phyloP scores from a whole-genome alignment of 345 rosid genomes.

The Eucalyptus globulus region DNA sequence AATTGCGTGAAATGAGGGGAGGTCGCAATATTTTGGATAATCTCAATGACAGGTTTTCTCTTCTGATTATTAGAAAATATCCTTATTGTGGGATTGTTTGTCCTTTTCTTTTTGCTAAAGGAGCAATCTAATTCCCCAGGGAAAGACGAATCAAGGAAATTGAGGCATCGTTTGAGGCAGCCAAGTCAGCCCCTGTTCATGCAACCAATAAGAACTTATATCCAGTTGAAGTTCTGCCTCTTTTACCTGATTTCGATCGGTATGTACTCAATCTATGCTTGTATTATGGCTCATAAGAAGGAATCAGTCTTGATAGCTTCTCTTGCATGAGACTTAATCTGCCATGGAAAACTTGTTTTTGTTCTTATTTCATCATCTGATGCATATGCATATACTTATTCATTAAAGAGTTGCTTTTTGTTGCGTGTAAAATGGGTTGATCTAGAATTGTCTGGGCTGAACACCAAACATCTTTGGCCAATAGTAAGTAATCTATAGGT shows the following conservation, averaged over 20 bases:
- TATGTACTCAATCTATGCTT: conserved; percentile 9
- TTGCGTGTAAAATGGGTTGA: background rate
- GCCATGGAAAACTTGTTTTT: background rate
- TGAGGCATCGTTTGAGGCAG: conserved; percentile 76
- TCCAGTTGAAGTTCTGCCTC: conserved; percentile 70
- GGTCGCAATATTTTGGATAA: conserved; percentile 62
- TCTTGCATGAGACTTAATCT: background rate
- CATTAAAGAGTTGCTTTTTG: background rate
- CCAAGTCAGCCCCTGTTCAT: conserved; percentile 74
- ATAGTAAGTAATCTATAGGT: background rate
- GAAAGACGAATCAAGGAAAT: conserved; percentile 91
- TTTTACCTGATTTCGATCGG: conserved; percentile 89
- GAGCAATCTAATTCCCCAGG: conserved; percentile 25
- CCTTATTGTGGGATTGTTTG: background rate
- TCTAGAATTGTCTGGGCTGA: background rate
- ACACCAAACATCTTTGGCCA: background rate
- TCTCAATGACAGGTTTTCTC: conserved; percentile 64
- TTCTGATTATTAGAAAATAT: background rate
- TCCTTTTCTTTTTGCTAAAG: background rate
- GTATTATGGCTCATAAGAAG: background rate
- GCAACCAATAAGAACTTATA: conserved; percentile 71
- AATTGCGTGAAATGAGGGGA: conserved; percentile 71
- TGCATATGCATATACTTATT: background rate
- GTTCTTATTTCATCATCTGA: background rate
- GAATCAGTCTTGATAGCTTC: background rate